phyloP scores from a whole-genome alignment of 2,329 filamentous ascomycete genomes.

The Fusarium marasasianum region DNA sequence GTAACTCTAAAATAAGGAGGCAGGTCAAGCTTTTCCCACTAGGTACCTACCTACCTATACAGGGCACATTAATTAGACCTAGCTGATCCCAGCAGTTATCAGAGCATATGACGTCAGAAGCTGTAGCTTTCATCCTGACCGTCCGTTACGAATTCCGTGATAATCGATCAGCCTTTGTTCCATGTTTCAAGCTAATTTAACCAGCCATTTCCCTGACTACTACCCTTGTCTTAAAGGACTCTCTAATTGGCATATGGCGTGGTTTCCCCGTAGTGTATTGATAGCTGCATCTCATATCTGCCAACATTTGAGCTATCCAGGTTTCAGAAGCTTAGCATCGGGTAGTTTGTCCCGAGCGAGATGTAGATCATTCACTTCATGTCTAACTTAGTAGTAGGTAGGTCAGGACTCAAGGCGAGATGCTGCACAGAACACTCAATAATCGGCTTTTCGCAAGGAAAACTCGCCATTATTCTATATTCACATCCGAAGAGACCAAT shows the following conservation, averaged over 20 bases:
- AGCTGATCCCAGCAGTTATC: neutral
- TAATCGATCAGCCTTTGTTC: neutral
- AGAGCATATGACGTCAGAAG: slow-evolving; percentile 28
- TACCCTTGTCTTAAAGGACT: neutral
- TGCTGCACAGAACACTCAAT: neutral
- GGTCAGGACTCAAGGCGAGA: neutral
- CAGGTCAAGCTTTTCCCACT: neutral
- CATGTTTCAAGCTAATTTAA: neutral
- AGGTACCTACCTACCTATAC: no score
- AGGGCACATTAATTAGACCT: neutral
- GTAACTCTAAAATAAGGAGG: slow-evolving; percentile 14
- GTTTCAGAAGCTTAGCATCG: neutral
- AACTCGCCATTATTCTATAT: neutral
- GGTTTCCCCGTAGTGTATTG: neutral
- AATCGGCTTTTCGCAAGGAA: neutral
- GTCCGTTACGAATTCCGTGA: neutral
- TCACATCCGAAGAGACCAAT: neutral
- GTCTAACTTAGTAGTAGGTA: no score
- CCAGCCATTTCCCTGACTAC: neutral
- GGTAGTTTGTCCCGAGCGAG: neutral
- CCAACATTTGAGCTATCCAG: neutral
- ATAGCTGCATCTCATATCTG: neutral
- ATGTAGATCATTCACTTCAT: neutral
- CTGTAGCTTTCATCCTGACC: neutral
- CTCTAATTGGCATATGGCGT: neutral